Evolutionary conservation across 176 grass and related monocot species (phyloP).

Genomic region (Melocanna baccifera): DNA sequence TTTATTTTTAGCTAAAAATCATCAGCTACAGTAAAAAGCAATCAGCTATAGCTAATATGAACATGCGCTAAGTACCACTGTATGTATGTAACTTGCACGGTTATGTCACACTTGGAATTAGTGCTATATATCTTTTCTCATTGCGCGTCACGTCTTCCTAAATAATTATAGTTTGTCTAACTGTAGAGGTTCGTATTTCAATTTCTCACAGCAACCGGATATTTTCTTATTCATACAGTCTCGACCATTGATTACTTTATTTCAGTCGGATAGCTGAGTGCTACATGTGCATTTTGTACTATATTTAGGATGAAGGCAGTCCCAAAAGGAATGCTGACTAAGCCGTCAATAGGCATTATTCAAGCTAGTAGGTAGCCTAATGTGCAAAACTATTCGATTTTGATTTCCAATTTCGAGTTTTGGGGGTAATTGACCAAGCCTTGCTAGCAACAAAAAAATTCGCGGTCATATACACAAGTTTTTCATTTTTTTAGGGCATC

Average conservation of each 20-base stretch:
- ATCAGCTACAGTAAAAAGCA: no score
- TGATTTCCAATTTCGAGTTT: no score
- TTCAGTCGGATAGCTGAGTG: neutral
- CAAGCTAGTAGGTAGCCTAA: neutral
- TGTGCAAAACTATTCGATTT: slow-evolving; percentile 7
- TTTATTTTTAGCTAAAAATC: no score
- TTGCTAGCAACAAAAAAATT: neutral
- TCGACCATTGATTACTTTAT: neutral
- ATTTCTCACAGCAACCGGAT: neutral
- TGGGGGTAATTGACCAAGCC: neutral
- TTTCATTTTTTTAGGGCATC: no score
- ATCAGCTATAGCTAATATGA: no score
- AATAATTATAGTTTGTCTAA: neutral
- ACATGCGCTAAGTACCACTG: no score
- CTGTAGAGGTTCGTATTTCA: neutral
- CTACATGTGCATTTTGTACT: neutral
- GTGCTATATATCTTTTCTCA: no score
- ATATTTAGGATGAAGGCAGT: neutral
- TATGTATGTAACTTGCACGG: no score
- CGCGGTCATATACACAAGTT: neutral
- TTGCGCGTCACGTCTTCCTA: no score
- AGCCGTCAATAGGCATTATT: neutral
- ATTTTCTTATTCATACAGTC: neutral
- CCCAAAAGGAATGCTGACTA: neutral
- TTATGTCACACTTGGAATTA: no score